Evolutionary conservation across 305 asterid genomes (phyloP), one percentile per base, ranked within the genome.

Genomic region (Fraxinus velutina): DNA sequence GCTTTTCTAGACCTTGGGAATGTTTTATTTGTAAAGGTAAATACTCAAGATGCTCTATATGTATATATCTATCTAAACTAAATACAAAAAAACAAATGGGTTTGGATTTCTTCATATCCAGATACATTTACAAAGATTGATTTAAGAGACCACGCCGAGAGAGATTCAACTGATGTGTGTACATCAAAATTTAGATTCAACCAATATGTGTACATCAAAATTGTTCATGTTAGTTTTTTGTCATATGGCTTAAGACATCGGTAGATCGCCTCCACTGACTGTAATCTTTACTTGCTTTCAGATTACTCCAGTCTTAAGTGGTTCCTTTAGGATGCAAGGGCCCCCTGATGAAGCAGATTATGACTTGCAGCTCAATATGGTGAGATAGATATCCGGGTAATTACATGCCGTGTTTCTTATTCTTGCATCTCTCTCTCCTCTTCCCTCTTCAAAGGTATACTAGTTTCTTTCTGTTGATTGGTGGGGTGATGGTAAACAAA

Each of bases 331-430:
- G 87, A 90, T 92, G 92, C 93, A 83, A 85, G 93, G 90, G 68
- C 92, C 95, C 7, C 78, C 66, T 44, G 87, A 81, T 82, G 93
- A 91, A 77, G 78, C 90, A 78, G 90, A 83, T 71, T 82, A 75
- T 83, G 85, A 88, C 82, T 78, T 78, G 86, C 88, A 74, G 85
- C 87, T 88, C 86, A 81, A 88, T 88, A 91, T 78, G 94, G 96
- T 89, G 92, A 90, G 96, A 89, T 86, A 84, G 84, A 85, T 86
- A 83, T 79, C 91, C 70, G 90, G 92, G 96, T 89, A 92, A 89
- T 86, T 74, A 77, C 87, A 15, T 73, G 84, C 88, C 57, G 79
- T 83, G 60, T 42, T 83, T 83, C 77, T 27, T 82, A 33, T 70
- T 78, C 72, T 86, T 68, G 71, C 66, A 21, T 47, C 73, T 47